Percentiles rank a stretch among this genome's conserved stretches.
Conservation (phyloP, 116 monocot species). For the Posidonia oceanica region DNA sequence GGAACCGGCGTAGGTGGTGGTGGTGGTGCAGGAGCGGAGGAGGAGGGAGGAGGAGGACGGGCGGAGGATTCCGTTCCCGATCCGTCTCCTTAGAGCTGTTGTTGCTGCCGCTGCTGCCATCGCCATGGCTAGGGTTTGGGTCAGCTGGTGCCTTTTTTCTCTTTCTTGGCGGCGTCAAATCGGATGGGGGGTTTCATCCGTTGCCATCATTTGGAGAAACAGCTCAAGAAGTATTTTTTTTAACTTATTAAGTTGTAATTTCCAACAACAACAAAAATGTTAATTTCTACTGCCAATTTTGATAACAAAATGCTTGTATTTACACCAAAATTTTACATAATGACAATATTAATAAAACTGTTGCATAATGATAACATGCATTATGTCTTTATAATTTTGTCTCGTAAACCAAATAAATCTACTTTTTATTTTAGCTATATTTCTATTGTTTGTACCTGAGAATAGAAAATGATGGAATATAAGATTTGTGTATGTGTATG, state of each 20-base stretch:
- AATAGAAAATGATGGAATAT: too few relatives aligned
- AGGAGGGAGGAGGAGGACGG: slow-evolving; percentile 15
- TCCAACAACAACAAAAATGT: too few relatives aligned
- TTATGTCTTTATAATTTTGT: too few relatives aligned
- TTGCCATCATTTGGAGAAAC: neutral
- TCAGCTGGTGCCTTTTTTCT: neutral
- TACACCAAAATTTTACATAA: too few relatives aligned
- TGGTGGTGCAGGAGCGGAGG: slow-evolving; percentile 13
- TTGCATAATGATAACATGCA: too few relatives aligned
- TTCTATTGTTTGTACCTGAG: too few relatives aligned
- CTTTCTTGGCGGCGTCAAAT: neutral
- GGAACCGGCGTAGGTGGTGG: slow-evolving; percentile 18
- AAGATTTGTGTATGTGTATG: too few relatives aligned
- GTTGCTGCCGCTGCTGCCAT: slow-evolving; percentile 23
- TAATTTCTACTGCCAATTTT: too few relatives aligned
- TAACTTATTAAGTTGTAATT: neutral
- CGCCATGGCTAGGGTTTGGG: slow-evolving; percentile 32
- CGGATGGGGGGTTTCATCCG: neutral
- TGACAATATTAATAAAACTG: too few relatives aligned
- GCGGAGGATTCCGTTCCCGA: slow-evolving; percentile 2
- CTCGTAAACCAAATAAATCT: too few relatives aligned
- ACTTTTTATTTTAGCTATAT: too few relatives aligned
- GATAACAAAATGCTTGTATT: too few relatives aligned
- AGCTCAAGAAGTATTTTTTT: neutral
- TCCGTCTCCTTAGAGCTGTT: neutral